A percentile compares a stretch with the other conserved stretches of the same genome.
Conservation (phyloP, 2,329 filamentous ascomycete species). For the Colletotrichum tanaceti region DNA sequence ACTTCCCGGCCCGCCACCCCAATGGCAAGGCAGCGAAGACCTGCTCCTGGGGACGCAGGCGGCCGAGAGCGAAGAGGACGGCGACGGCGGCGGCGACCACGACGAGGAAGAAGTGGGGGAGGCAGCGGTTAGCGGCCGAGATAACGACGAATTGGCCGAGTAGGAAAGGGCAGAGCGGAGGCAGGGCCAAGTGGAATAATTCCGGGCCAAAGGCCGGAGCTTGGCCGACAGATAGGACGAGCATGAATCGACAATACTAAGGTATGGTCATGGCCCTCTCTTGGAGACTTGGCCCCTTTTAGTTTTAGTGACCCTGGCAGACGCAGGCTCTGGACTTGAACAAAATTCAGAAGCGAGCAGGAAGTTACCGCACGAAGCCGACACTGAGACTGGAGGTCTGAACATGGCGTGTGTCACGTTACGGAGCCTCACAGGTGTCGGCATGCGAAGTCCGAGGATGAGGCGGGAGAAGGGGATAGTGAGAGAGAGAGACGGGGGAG, state of each 20-base stretch:
- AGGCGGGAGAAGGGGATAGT: constrained; percentile 20
- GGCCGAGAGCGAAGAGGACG: constrained; percentile 50
- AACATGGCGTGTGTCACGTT: constrained; percentile 20
- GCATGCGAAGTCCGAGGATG: not conserved
- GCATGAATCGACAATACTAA: constrained; percentile 39
- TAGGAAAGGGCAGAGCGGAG: constrained; percentile 10
- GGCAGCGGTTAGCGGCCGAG: constrained; percentile 40
- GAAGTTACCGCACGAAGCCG: constrained; percentile 15
- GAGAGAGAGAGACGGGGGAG: not conserved
- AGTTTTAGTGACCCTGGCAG: constrained; percentile 11
- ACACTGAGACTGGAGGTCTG: constrained; percentile 24
- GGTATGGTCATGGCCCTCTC: constrained; percentile 23
- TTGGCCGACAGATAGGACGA: constrained; percentile 39
- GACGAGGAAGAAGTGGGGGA: constrained; percentile 38
- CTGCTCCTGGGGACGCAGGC: constrained; percentile 63
- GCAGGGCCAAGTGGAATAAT: constrained; percentile 18
- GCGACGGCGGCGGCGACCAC: constrained; percentile 39
- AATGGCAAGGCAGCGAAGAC: constrained; percentile 76
- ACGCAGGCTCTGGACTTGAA: constrained; percentile 13
- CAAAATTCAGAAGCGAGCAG: constrained; percentile 10
- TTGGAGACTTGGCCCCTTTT: not conserved
- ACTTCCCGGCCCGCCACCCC: constrained; percentile 69
- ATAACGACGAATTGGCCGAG: constrained; percentile 37
- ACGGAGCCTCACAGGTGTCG: constrained; percentile 8
- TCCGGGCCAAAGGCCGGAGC: constrained; percentile 34